phyloP scores from a whole-genome alignment of 176 grass and related monocot genomes.

The Oryza punctata region DNA sequence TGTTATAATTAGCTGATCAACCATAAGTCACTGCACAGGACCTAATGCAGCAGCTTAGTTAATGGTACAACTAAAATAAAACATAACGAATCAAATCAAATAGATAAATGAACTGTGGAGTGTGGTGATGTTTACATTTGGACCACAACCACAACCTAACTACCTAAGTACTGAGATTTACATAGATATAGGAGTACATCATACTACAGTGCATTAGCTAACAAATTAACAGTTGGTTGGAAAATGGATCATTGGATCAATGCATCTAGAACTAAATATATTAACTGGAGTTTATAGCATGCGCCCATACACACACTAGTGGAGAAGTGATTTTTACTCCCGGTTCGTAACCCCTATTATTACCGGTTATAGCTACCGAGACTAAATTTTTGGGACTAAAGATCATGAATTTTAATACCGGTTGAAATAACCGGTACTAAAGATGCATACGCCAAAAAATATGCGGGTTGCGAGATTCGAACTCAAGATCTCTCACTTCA shows the following conservation, averaged over 20 bases:
- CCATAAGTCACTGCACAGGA: background rate
- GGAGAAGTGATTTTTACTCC: no score
- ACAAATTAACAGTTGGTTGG: background rate
- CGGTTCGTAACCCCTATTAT: no score
- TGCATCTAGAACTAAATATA: slow-evolving; percentile 23
- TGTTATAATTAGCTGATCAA: background rate
- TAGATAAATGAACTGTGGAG: background rate
- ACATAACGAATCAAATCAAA: slow-evolving; percentile 15
- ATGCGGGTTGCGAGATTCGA: no score
- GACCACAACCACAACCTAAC: background rate
- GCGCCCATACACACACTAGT: background rate
- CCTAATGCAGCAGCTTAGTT: background rate
- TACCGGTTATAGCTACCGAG: no score
- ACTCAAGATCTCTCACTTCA: no score
- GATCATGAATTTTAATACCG: no score
- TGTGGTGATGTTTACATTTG: background rate
- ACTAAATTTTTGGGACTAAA: no score
- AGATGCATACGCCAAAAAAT: no score
- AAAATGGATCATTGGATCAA: background rate
- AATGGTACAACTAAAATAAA: background rate
- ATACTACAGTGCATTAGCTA: background rate
- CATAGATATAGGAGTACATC: background rate
- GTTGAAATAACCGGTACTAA: no score
- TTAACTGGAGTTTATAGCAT: background rate
- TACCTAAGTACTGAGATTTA: background rate